phyloP scores from a whole-genome alignment of 2,329 filamentous ascomycete species.

The Tolypocladium nubicola region DNA sequence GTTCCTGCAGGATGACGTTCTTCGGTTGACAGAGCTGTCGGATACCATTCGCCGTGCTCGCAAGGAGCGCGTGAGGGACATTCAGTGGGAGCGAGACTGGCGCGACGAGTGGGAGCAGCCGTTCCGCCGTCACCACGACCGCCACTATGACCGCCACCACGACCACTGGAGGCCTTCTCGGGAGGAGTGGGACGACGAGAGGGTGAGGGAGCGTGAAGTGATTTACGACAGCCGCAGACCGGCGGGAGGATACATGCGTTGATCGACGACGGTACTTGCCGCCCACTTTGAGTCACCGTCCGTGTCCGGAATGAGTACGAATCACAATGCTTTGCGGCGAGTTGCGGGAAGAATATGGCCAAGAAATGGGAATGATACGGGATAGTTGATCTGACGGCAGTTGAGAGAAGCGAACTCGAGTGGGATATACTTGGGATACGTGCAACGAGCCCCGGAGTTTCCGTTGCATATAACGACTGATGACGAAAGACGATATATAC shows the following conservation, averaged over 20 bases:
- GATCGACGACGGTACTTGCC: neutral
- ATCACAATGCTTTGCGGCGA: neutral
- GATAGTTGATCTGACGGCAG: neutral
- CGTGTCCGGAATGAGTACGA: neutral
- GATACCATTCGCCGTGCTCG: constrained; percentile 66
- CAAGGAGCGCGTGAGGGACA: constrained; percentile 39
- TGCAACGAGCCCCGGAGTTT: too few species aligned
- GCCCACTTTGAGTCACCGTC: neutral
- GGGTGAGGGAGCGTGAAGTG: constrained; percentile 57
- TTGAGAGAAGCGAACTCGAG: neutral
- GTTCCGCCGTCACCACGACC: constrained; percentile 23
- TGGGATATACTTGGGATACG: neutral
- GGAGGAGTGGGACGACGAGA: constrained; percentile 46
- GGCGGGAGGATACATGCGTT: constrained; percentile 9
- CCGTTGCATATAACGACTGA: neutral
- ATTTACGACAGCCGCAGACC: constrained; percentile 42
- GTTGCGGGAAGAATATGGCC: neutral
- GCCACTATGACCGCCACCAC: constrained; percentile 13
- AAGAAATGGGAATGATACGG: neutral
- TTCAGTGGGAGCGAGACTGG: constrained; percentile 48
- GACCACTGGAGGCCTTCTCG: constrained; percentile 13
- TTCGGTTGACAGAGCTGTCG: constrained; percentile 71
- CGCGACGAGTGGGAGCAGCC: constrained; percentile 38
- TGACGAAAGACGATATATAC: neutral
- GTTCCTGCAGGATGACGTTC: constrained; percentile 64